A percentile compares a stretch with the other conserved stretches of the same genome.
Evolutionary conservation across 2,329 filamentous ascomycete species (phyloP).

Genomic region (Aspergillus spinulosporus): DNA sequence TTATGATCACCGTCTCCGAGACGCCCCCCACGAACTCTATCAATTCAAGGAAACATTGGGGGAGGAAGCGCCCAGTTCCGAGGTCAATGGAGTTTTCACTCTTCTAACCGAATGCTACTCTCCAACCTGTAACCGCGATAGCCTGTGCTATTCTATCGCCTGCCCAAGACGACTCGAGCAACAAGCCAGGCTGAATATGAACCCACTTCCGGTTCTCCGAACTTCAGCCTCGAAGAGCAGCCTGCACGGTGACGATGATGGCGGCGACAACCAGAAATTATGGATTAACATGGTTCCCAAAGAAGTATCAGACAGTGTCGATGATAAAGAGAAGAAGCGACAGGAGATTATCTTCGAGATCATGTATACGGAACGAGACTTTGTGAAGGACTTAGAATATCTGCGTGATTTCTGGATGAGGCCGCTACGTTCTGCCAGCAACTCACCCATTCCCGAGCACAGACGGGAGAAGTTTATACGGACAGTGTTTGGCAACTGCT

Average conservation of each 20-base stretch:
- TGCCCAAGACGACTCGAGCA: slow-evolving; percentile 92
- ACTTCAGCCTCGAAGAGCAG: slow-evolving; percentile 68
- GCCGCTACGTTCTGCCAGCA: slow-evolving; percentile 73
- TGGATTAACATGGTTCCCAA: slow-evolving; percentile 99
- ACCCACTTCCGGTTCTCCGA: slow-evolving; percentile 84
- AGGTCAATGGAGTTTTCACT: slow-evolving; percentile 95
- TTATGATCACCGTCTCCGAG: slow-evolving; percentile 91
- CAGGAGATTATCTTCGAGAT: slow-evolving; percentile 98
- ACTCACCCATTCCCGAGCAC: slow-evolving; percentile 84
- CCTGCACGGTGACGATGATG: slow-evolving; percentile 76
- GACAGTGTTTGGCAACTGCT: slow-evolving; percentile 92
- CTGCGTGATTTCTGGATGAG: slow-evolving; percentile 98
- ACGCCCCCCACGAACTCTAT: slow-evolving; percentile 93
- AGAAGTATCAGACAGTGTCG: slow-evolving; percentile 85
- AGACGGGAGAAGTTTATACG: slow-evolving; percentile 87
- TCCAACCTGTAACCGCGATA: slow-evolving; percentile 91
- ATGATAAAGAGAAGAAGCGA: slow-evolving; percentile 91
- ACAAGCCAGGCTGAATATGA: slow-evolving; percentile 89
- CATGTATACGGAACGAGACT: slow-evolving; percentile 98
- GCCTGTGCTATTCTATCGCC: slow-evolving; percentile 96
- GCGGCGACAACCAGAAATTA: slow-evolving; percentile 92
- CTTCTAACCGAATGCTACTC: slow-evolving; percentile 96
- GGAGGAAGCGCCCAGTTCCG: slow-evolving; percentile 66
- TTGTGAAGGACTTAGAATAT: slow-evolving; percentile 98
- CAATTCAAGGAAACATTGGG: slow-evolving; percentile 92